Evolutionary conservation across 208 protist genomes (phyloP), one percentile per base, ranked within the genome.

Genomic region (Crithidia fasciculata): DNA sequence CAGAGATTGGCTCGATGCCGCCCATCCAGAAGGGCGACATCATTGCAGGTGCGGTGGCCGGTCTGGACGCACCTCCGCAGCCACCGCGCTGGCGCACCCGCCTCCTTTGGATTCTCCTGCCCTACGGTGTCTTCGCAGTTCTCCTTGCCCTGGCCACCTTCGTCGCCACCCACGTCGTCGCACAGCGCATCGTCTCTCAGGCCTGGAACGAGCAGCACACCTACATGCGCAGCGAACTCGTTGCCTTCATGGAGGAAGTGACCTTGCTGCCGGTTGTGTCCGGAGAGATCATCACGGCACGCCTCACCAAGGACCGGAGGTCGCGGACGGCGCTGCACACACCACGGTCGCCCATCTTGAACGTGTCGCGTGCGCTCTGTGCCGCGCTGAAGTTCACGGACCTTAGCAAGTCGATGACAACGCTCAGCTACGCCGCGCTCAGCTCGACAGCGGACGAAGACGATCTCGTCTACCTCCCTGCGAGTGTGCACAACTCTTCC

Each of bases 201-300:
- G 64, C 69, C 19, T 66, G 57, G 39, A 44, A 52, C 36, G 75
- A 67, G 62, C 39, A 59, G 15, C 61, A 80, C 75, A 66, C 54
- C 2, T 65, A 72, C 64, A 40, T 67, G 55, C 50, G 40, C 45
- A 15, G 43, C 5, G 63, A 74, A 39, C 54, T 80, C 39, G 45
- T 68, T 18, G 55, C 69, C 10, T 74, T 66, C 39, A 71, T 72
- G 53, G 75, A 74, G 47, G 39, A 80, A 8, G 62, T 72, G 18
- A 65, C 62, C 15, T 45, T 67, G 56, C 45, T 71, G 53, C 63
- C 68, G 8, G 58, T 61, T 0, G 57, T 72, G 66, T n/a, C 65
- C 2, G 41, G 59, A 15, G 59, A 72, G 41, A 57, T 62, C 4
- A 10, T 69, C n/a, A 72, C 57, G 37, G 18, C 58, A 28, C 44